Percentiles rank a stretch among this genome's conserved stretches.
phyloP scores from a whole-genome alignment of 1,139 yeast genomes.

The Petasospora rhodanensis region DNA sequence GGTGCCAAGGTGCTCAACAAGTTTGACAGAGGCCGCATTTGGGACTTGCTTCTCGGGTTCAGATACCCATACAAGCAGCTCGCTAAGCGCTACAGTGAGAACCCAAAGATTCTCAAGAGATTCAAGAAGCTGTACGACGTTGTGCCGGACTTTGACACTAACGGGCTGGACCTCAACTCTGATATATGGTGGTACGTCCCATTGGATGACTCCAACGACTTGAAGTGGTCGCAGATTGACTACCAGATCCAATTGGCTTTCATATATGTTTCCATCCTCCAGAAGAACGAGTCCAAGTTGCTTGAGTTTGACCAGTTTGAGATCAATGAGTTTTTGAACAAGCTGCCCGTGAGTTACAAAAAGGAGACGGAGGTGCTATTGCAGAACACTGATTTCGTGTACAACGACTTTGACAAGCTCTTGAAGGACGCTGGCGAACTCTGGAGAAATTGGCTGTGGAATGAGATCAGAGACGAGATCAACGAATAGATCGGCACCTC shows the following conservation, averaged over 20 bases:
- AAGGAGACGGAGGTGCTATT: constrained; percentile 33
- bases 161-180: constrained; percentile 9
- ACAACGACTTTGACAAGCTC: constrained; percentile 58
- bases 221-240: constrained; percentile 54
- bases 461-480: constrained; percentile 50
- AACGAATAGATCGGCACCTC: constrained; percentile 15
- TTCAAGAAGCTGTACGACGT: constrained; percentile 31
- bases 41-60: constrained; percentile 88
- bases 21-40: constrained; percentile 77
- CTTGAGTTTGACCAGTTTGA: constrained; percentile 89
- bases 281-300: constrained; percentile 71
- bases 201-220: constrained; percentile 13
- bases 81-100: constrained; percentile 11
- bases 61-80: constrained; percentile 37
- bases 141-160: constrained; percentile 2
- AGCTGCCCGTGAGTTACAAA: constrained; percentile 28
- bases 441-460: constrained; percentile 85
- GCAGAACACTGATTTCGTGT: constrained; percentile 30
- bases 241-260: constrained; percentile 78
- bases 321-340: constrained; percentile 70
- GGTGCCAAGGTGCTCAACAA: constrained; percentile 88
- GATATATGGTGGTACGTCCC: constrained; percentile 25
- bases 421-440: constrained; percentile 79
- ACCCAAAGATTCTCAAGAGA: constrained; percentile 29
- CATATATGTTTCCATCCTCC: constrained; percentile 72